Evolutionary conservation across 2,329 filamentous ascomycete species (phyloP), one percentile per base, ranked within the genome.

Genomic region (Helicocarpus griseus): DNA sequence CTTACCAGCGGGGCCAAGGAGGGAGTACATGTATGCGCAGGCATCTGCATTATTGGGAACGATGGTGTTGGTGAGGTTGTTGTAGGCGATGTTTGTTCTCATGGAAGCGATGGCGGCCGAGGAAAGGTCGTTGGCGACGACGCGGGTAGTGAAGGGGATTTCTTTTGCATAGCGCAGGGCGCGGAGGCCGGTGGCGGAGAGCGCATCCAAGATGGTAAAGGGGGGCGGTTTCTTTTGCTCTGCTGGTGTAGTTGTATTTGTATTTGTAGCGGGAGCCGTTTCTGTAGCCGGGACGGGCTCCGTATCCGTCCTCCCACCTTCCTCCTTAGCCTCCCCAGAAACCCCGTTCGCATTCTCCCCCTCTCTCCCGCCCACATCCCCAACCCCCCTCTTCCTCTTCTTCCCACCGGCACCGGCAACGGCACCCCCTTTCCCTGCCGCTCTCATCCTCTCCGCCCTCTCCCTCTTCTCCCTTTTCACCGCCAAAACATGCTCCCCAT

Each of bases 131-230:
- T 98, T 98, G 31, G 90, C 89, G 5, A 88, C 91, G 38, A 95
- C 77, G 0, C 81, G 81, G 2, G 88, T 93, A 13, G 82, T 78
- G 58, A 90, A 89, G 0, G 93, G 89, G 24, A 98, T 81, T 65
- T 98, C 93, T 59, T 89, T 85, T 0, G 88, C 87, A 68, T 97
- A 98, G 54, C 93, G 85, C 39, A 98, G 71, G 5, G 93, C 93
- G 56, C 93, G 84, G 5, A 98, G 78, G 22, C 93, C 93, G 2
- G 90, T 95, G 1, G 93, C 93, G 8, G 93, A 98, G 4, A 98
- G 78, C 0, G 93, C 93, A 68, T 98, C 93, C 7, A 98, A 80
- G 36, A 98, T 91, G n/a, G 82, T 85, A 63, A 95, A 91, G 8
- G 72, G 66, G 9, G 73, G 69, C 53, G 63, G 65, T 17, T 60